These are phyloP conservation scores for Trypanosoma brucei DNA, from an alignment of 208 protist species.

Conservation along the genomic window DNA sequence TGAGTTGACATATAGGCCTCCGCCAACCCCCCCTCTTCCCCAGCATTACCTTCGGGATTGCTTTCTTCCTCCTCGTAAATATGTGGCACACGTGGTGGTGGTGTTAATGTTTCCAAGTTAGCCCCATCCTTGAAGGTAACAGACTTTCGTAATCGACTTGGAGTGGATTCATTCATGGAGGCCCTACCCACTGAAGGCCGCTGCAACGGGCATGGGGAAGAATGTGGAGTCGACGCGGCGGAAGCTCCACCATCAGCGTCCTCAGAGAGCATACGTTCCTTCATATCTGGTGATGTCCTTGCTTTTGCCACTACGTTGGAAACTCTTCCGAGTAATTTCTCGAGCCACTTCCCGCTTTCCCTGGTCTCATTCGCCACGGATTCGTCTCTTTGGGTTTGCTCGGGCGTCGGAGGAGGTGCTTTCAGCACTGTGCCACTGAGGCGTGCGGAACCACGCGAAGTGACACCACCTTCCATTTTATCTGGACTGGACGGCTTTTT, in stretches of 20 bases:
- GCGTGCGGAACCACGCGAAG: neutral
- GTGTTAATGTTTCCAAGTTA: conserved; percentile 35
- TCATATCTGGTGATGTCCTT: no score
- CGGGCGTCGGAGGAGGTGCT: neutral
- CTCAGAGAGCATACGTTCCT: no score
- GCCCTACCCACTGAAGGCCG: neutral
- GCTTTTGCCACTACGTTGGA: no score
- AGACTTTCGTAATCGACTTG: conserved; percentile 60
- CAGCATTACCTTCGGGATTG: neutral
- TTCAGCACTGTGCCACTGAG: neutral
- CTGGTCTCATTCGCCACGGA: no score
- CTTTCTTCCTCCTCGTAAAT: neutral
- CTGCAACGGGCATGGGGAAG: neutral
- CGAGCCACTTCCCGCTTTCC: no score
- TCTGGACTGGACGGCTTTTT: neutral
- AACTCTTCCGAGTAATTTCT: no score
- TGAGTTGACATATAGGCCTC: no score
- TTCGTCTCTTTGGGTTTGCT: neutral
- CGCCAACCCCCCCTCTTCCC: neutral
- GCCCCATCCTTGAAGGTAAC: conserved; percentile 58
- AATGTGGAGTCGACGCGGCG: no score
- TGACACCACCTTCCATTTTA: neutral
- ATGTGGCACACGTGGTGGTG: neutral
- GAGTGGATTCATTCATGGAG: neutral
- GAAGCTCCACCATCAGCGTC: no score